Conservation (phyloP, 352 stramenopile species). For the Blastocystis sp. region DNA sequence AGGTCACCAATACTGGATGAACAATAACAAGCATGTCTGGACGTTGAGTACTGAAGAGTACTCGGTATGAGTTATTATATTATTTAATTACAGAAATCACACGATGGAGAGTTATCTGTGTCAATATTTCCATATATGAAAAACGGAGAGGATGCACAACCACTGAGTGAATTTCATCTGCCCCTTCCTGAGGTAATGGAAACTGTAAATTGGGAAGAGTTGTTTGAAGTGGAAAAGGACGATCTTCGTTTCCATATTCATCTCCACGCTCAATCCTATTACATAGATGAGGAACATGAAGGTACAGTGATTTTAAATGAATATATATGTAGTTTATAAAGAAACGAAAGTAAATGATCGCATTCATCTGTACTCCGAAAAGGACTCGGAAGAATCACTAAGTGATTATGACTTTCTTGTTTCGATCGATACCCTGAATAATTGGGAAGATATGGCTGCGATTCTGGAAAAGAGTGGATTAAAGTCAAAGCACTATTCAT, state of each 20-base stretch:
- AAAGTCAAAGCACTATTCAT: not conserved
- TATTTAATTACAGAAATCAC: too few relatives aligned
- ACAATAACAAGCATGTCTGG: constrained; percentile 14
- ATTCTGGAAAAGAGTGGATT: not conserved
- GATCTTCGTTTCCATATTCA: constrained; percentile 8
- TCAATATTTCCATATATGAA: not conserved
- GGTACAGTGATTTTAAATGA: not conserved
- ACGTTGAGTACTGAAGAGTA: not conserved
- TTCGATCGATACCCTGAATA: not conserved
- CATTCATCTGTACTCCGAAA: not conserved
- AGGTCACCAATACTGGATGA: constrained; percentile 27
- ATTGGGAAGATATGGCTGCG: not conserved
- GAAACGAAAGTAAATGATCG: not conserved
- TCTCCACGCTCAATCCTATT: constrained; percentile 3
- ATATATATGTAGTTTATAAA: not conserved
- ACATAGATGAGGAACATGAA: not conserved
- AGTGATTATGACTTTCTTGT: constrained; percentile 41
- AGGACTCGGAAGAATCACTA: not conserved
- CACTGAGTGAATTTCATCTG: not conserved
- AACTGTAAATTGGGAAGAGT: not conserved
- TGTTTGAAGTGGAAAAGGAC: not conserved
- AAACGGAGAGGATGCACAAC: not conserved
- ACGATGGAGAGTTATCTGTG: not conserved
- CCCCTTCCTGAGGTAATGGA: not conserved
- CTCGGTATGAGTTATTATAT: not conserved